Evolutionary conservation across 192 early-diverging fungal genomes (phyloP).

Genomic region (Linnemannia hyalina): DNA sequence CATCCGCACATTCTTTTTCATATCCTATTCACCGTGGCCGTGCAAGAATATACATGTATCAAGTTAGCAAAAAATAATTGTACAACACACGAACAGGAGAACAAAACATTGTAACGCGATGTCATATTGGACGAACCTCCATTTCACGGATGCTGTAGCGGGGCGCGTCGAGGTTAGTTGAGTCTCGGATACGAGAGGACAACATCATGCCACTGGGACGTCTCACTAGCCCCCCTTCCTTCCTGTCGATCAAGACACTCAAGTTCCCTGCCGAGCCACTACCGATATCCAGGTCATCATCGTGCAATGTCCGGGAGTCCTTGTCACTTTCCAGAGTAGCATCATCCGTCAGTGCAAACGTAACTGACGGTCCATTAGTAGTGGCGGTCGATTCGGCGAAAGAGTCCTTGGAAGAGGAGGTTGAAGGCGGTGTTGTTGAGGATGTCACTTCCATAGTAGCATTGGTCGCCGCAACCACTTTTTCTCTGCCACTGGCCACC

Average conservation of each 20-base stretch:
- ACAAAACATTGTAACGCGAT: neutral
- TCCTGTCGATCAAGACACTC: slow-evolving; percentile 10
- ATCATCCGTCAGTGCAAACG: slow-evolving; percentile 28
- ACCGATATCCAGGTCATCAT: neutral
- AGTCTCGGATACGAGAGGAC: slow-evolving; percentile 52
- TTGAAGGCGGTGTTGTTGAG: neutral
- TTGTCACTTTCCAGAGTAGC: slow-evolving; percentile 8
- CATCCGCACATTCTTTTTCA: slow-evolving; percentile 57
- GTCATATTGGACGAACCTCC: slow-evolving; percentile 14
- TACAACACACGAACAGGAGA: too few relatives aligned
- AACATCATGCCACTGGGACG: slow-evolving; percentile 45
- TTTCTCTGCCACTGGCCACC: slow-evolving; percentile 15
- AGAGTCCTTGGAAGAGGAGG: neutral
- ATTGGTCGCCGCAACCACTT: neutral
- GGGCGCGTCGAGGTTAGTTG: slow-evolving; percentile 52
- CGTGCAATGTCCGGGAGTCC: neutral
- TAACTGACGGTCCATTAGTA: slow-evolving; percentile 12
- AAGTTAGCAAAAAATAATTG: too few relatives aligned
- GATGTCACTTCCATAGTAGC: neutral
- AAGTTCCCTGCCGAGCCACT: neutral
- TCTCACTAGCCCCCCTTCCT: slow-evolving; percentile 19
- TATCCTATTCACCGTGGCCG: slow-evolving; percentile 21
- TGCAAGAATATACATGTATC: neutral
- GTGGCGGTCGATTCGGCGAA: neutral
- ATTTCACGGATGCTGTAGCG: slow-evolving; percentile 54